Evolutionary conservation across 768 basidiomycete genomes (phyloP), one percentile per base, ranked within the genome.

Genomic region (Exsudoporus frostii): DNA sequence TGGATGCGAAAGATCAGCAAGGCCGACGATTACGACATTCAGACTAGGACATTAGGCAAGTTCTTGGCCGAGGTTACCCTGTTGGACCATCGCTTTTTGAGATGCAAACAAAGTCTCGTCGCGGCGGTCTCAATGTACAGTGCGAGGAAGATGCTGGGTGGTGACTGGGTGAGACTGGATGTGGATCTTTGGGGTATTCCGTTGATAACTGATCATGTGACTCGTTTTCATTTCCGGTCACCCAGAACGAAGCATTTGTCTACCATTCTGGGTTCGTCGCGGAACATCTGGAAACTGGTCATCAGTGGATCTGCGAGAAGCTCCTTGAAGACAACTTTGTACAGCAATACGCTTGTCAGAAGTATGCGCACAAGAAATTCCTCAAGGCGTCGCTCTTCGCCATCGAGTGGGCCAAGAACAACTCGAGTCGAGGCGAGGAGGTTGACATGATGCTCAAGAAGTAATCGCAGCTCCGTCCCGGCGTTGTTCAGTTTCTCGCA

Each of bases 1-100:
- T 98, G 97, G 96, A 94, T 98, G 81, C 84, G 97, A 54, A 88
- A 87, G 64, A 98, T 99, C 69, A 95, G 92, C 81, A 97, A 94
- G 71, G 96, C 97, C 33, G 97, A 99, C 74, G 91, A 96, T 71
- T 99, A 98, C 70, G 93, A 98, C 67, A 86, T 98, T 65, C 96
- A 98, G 69, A 99, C 97, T 14, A 79, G 97, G 56, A 99, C 97
- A 25, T 76, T 99, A 44, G 89, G 92, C 80, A 99, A 99, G 74
- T 98, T 98, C 79, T 73, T 98, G 67, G 93, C 92, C 57, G 97
- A 99, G 72, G 91, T 96, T 46, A 97, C 95, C 15, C 78, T 98
- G 46, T 75, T 98, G 53, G 97, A 99, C 66, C 73, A 95, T 66
- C 85, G 90, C 22, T 99, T 99, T 80, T 72, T 99, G 68, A 79